Percentiles rank a stretch among this genome's conserved stretches.
Conservation (phyloP, 352 stramenopile genomes). For the Phytophthora rubi region DNA sequence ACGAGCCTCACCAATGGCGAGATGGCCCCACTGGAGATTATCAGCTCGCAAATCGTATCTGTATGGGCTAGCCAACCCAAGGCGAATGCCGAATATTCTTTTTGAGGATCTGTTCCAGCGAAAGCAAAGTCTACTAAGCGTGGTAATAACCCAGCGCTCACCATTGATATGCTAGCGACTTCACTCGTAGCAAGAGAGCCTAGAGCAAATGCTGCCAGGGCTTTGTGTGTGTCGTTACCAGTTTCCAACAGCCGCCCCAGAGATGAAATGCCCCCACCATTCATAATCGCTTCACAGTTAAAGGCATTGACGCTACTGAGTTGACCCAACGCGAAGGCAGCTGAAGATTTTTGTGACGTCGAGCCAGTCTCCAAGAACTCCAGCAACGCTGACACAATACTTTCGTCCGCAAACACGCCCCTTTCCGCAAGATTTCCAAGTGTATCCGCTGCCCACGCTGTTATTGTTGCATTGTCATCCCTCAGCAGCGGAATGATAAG, state of each 20-base stretch:
- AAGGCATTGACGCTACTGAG: not conserved
- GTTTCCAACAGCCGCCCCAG: not conserved
- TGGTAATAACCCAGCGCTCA: not conserved
- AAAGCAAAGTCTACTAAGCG: not conserved
- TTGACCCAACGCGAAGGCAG: not conserved
- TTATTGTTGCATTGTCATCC: not conserved
- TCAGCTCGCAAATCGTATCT: not conserved
- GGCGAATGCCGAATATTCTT: not conserved
- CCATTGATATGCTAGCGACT: not conserved
- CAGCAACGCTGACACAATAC: not conserved
- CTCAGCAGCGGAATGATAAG: constrained; percentile 3
- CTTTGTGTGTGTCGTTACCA: not conserved
- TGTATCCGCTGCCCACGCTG: constrained; percentile 4
- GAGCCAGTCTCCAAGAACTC: constrained; percentile 7
- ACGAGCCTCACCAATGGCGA: not conserved
- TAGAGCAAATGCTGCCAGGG: not conserved
- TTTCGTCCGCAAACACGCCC: constrained; percentile 3
- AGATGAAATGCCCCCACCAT: not conserved
- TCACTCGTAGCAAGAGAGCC: not conserved
- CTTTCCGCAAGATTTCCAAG: constrained; percentile 5
- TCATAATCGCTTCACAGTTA: not conserved
- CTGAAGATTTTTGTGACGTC: constrained; percentile 4
- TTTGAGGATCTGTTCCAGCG: not conserved
- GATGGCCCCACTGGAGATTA: not conserved
- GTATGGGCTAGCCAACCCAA: not conserved